Conservation (phyloP, 2,329 filamentous ascomycete genomes). For the Huntiella moniliformis region DNA sequence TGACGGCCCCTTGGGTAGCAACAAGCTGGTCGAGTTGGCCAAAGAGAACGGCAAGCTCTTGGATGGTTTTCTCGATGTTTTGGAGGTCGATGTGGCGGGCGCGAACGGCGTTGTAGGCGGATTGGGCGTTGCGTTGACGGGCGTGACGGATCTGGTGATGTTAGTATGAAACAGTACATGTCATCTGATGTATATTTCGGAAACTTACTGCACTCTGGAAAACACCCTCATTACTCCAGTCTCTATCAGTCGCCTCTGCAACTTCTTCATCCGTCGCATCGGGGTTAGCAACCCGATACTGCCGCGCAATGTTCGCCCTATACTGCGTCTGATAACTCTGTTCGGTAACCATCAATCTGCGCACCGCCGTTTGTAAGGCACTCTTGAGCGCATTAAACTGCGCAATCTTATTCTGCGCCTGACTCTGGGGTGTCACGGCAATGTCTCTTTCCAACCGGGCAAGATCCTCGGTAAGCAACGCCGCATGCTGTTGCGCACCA, state of each 20-base stretch:
- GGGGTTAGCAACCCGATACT: slow-evolving; percentile 67
- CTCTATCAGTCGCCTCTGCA: slow-evolving; percentile 44
- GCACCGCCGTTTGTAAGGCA: slow-evolving; percentile 52
- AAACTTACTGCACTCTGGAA: slow-evolving; percentile 61
- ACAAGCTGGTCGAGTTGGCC: slow-evolving; percentile 57
- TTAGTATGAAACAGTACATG: slow-evolving; percentile 1
- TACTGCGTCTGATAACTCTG: slow-evolving; percentile 50
- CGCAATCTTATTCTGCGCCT: slow-evolving; percentile 50
- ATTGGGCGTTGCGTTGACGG: slow-evolving; percentile 6
- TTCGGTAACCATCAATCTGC: slow-evolving; percentile 54
- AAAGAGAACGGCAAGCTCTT: slow-evolving; percentile 52
- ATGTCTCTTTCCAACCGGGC: slow-evolving; percentile 56
- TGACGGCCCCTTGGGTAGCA: slow-evolving; percentile 48
- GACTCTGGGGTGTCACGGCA: slow-evolving; percentile 3
- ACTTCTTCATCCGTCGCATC: slow-evolving; percentile 60
- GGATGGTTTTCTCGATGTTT: slow-evolving; percentile 58
- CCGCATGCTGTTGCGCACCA: slow-evolving; percentile 54
- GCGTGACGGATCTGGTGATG: slow-evolving; percentile 4
- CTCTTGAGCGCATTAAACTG: slow-evolving; percentile 52
- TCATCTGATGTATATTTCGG: background rate
- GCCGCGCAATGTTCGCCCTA: slow-evolving; percentile 59
- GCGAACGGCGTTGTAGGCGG: slow-evolving; percentile 56
- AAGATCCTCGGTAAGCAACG: slow-evolving; percentile 61
- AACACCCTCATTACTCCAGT: slow-evolving; percentile 63
- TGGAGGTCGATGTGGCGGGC: slow-evolving; percentile 70